Percentiles rank a stretch among this genome's conserved stretches.
Evolutionary conservation across 768 basidiomycete genomes (phyloP).

Genomic region (Baorangia bicolor): DNA sequence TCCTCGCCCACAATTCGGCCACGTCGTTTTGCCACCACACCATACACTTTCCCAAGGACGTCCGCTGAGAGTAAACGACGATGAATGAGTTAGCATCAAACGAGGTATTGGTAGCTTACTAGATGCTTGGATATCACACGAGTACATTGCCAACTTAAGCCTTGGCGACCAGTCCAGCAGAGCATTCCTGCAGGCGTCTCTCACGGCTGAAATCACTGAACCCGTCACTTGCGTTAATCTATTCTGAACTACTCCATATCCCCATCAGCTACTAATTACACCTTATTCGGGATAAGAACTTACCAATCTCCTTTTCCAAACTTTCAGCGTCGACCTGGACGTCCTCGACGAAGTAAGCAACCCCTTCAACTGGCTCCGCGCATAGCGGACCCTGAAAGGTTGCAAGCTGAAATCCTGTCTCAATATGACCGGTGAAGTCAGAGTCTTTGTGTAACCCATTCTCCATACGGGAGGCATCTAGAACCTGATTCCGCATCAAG

Average conservation of each 20-base stretch:
- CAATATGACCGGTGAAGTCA: slow-evolving; percentile 81
- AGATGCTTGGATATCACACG: slow-evolving; percentile 97
- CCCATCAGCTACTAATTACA: slow-evolving; percentile 12
- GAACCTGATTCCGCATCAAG: slow-evolving; percentile 38
- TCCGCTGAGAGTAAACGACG: slow-evolving; percentile 58
- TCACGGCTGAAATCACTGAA: slow-evolving; percentile 83
- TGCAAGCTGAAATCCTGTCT: slow-evolving; percentile 94
- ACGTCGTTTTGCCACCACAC: slow-evolving; percentile 86
- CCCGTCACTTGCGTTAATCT: slow-evolving; percentile 83
- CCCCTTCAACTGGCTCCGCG: slow-evolving; percentile 89
- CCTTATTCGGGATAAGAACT: slow-evolving; percentile 22
- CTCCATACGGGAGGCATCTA: slow-evolving; percentile 33
- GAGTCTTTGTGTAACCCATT: slow-evolving; percentile 34
- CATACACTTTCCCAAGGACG: slow-evolving; percentile 96
- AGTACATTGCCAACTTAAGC: slow-evolving; percentile 97
- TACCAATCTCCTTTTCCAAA: slow-evolving; percentile 67
- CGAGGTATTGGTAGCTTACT: slow-evolving; percentile 52
- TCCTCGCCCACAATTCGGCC: slow-evolving; percentile 95
- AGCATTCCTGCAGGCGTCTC: slow-evolving; percentile 87
- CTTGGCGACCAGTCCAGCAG: slow-evolving; percentile 97
- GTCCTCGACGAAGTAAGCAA: slow-evolving; percentile 87
- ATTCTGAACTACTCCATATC: slow-evolving; percentile 59
- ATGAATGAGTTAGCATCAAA: slow-evolving; percentile 9
- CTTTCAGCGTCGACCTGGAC: slow-evolving; percentile 60
- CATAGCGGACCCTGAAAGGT: slow-evolving; percentile 94